Conservation (phyloP, 1,284 basidiomycete species). For the Somion occarium region DNA sequence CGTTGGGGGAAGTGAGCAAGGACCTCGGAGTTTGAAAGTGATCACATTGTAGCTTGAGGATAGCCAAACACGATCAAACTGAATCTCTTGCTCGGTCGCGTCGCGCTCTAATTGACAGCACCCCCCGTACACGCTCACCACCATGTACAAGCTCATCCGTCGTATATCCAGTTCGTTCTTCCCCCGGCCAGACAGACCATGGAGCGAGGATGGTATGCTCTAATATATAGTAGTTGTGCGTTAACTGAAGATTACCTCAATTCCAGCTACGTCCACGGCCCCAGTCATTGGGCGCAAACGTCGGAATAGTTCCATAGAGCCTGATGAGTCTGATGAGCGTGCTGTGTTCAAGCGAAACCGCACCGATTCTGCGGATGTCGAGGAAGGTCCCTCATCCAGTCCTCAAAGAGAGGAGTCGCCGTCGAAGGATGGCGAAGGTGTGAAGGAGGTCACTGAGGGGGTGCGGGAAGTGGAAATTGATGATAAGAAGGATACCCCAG, state of each 20-base stretch:
- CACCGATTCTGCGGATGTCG: slow-evolving; percentile 26
- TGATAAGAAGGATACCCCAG: slow-evolving; percentile 20
- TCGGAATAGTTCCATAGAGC: slow-evolving; percentile 50
- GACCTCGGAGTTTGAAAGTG: no score
- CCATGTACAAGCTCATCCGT: slow-evolving; percentile 69
- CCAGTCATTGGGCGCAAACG: slow-evolving; percentile 65
- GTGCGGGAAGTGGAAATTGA: slow-evolving; percentile 63
- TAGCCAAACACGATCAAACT: slow-evolving; percentile 8
- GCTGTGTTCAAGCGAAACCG: slow-evolving; percentile 38
- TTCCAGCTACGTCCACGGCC: slow-evolving; percentile 65
- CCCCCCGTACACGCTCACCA: not conserved
- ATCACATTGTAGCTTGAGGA: not conserved
- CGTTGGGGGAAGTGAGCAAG: no score
- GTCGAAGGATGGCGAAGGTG: slow-evolving; percentile 40
- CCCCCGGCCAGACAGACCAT: slow-evolving; percentile 64
- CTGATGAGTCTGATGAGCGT: slow-evolving; percentile 39
- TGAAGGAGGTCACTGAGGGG: slow-evolving; percentile 67
- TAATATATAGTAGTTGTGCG: slow-evolving; percentile 9
- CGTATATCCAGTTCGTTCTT: slow-evolving; percentile 68
- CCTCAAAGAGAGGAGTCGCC: slow-evolving; percentile 14
- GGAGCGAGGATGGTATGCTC: slow-evolving; percentile 68
- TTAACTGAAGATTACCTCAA: slow-evolving; percentile 17
- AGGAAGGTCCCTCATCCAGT: slow-evolving; percentile 15
- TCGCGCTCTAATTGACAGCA: not conserved
- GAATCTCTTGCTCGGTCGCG: not conserved